Percentiles rank a stretch among this genome's conserved stretches.
Conservation (phyloP, 306 rosid species). For the Cucurbita argyrosperma region DNA sequence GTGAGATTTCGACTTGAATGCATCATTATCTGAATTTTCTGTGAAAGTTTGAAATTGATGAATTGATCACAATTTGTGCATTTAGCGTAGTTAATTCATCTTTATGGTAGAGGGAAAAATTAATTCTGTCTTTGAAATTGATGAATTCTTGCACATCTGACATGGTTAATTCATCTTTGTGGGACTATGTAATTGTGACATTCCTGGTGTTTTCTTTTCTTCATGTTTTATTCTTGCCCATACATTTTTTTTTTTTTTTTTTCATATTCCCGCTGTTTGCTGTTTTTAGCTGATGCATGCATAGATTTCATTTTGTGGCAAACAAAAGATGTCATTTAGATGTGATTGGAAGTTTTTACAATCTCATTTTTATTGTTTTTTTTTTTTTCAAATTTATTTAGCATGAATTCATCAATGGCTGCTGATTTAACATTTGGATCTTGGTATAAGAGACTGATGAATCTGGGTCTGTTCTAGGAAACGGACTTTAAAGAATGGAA, state of each 20-base stretch:
- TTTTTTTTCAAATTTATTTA: background rate
- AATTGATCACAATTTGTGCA: background rate
- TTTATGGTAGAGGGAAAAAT: background rate
- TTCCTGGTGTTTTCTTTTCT: background rate
- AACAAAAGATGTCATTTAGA: background rate
- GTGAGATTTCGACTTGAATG: background rate
- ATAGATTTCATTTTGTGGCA: background rate
- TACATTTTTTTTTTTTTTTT: background rate
- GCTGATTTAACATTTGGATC: conserved; percentile 9
- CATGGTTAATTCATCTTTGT: background rate
- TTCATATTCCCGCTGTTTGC: background rate
- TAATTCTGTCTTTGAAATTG: background rate
- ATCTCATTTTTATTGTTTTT: background rate
- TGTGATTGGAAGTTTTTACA: background rate
- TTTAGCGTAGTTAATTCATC: background rate
- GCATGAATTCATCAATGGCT: background rate
- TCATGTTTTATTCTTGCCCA: background rate
- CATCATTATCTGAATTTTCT: background rate
- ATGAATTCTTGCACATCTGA: background rate
- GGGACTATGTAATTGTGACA: background rate
- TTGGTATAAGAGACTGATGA: conserved; percentile 21
- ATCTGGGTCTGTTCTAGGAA: conserved; percentile 42
- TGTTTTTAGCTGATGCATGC: background rate
- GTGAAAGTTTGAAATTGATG: background rate
- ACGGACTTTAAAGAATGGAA: conserved; percentile 90